Percentiles rank a stretch among this genome's conserved stretches.
phyloP scores from a whole-genome alignment of 306 rosid species.

The Casuarina glauca region DNA sequence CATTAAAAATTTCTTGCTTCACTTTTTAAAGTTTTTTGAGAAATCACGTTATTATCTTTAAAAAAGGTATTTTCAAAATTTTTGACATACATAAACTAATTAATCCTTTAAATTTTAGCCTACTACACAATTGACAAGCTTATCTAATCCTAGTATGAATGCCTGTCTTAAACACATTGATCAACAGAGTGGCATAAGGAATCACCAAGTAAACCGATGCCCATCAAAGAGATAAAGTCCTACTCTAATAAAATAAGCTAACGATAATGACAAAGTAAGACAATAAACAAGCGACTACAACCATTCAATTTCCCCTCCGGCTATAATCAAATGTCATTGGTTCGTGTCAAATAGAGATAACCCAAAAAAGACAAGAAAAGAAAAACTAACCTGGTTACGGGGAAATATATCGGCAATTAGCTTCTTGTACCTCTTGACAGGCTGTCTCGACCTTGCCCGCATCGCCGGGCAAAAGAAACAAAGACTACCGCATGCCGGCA shows the following conservation, averaged over 20 bases:
- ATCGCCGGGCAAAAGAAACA: conserved; percentile 91
- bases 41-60: too few species aligned
- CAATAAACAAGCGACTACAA: background rate
- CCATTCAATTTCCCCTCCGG: background rate
- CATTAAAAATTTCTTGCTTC: too few species aligned
- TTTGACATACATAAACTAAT: background rate
- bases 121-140: background rate
- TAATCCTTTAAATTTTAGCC: background rate
- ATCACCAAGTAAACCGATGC: background rate
- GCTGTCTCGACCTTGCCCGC: conserved; percentile 94
- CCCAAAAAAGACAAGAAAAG: background rate
- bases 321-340: background rate
- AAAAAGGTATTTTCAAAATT: too few species aligned
- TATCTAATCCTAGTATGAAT: background rate
- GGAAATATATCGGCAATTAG: conserved; percentile 92
- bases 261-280: background rate
- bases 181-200: background rate
- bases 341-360: conserved; percentile 9
- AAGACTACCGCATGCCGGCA: conserved; percentile 88
- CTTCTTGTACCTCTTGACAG: conserved; percentile 99
- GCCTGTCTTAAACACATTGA: background rate
- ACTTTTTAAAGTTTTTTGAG: too few species aligned
- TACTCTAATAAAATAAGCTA: background rate
- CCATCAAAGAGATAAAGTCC: background rate
- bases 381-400: conserved; percentile 62